phyloP scores from a whole-genome alignment of 164 flowering plant species.

The Piper longum region DNA sequence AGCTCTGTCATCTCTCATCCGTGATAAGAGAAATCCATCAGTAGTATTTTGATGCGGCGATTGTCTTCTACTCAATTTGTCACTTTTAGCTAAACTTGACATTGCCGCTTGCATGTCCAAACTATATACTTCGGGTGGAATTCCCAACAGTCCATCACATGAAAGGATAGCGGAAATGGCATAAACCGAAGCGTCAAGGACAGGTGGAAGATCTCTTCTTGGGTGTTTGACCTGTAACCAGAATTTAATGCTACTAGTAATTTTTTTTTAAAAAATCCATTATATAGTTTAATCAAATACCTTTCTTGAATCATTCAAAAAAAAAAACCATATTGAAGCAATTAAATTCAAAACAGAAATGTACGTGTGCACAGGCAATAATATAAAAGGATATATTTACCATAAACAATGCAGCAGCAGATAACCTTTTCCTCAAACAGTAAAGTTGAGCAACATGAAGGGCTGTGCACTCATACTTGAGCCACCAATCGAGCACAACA shows the following conservation, averaged over 20 bases:
- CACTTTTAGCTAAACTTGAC: constrained; percentile 24
- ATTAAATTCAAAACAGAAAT: too few species aligned
- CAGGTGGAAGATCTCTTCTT: constrained; percentile 44
- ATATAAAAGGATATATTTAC: constrained; percentile 24
- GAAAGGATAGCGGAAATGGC: constrained; percentile 64
- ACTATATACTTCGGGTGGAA: constrained; percentile 18
- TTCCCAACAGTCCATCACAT: constrained; percentile 52
- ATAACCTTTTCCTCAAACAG: constrained; percentile 74
- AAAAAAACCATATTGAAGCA: not conserved
- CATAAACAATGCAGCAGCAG: constrained; percentile 64
- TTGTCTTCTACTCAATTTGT: constrained; percentile 10
- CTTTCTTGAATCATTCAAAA: too few species aligned
- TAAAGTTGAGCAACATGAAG: constrained; percentile 82
- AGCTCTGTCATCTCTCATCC: constrained; percentile 6
- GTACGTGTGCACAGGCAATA: not conserved
- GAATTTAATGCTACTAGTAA: not conserved
- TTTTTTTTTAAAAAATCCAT: not conserved
- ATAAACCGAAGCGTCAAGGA: constrained; percentile 47
- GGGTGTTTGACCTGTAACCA: constrained; percentile 56
- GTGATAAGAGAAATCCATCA: constrained; percentile 15
- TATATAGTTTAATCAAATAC: not conserved
- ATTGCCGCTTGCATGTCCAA: constrained; percentile 28
- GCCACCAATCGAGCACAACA: constrained; percentile 78
- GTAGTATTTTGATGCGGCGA: constrained; percentile 1
- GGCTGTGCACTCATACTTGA: constrained; percentile 55